Conservation (phyloP, 2,329 filamentous ascomycete species). For the Beauveria sp. region DNA sequence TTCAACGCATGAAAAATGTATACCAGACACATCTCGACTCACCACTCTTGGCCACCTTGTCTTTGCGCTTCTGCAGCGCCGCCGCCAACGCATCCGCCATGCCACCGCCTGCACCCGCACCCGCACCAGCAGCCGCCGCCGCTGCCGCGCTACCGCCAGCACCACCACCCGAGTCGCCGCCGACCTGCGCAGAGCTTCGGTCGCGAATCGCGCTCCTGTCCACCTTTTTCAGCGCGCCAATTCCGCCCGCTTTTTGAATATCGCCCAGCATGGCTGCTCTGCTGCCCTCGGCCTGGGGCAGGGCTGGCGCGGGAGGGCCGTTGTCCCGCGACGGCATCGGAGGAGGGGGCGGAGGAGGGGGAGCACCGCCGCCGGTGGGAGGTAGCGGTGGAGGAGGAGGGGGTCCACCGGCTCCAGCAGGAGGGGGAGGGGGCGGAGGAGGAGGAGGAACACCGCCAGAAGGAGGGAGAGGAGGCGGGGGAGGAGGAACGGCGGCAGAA, state of each 20-base stretch:
- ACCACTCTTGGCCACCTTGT: constrained; percentile 94
- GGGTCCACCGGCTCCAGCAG: constrained; percentile 17
- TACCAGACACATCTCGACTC: constrained; percentile 38
- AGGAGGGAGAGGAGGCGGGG: constrained; percentile 31
- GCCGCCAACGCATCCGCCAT: constrained; percentile 79
- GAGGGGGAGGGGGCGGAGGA: constrained; percentile 31
- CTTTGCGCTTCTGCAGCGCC: constrained; percentile 74
- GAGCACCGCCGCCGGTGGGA: constrained; percentile 35
- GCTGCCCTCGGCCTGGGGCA: constrained; percentile 34
- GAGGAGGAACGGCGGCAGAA: constrained; percentile 41
- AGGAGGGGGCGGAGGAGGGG: constrained; percentile 35
- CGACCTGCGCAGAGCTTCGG: constrained; percentile 58
- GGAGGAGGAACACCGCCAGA: constrained; percentile 27
- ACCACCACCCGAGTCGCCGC: constrained; percentile 38
- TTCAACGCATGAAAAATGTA: constrained; percentile 1
- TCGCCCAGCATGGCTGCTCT: constrained; percentile 59
- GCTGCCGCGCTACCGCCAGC: constrained; percentile 45
- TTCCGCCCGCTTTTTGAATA: constrained; percentile 63
- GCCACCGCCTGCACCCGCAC: constrained; percentile 46
- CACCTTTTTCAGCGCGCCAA: constrained; percentile 67
- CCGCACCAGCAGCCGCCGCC: constrained; percentile 38
- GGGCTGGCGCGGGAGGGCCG: constrained; percentile 37
- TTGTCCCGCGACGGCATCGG: constrained; percentile 53
- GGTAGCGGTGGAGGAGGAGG: constrained; percentile 26
- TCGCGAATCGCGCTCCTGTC: constrained; percentile 63